Percentiles rank a stretch among this genome's conserved stretches.
phyloP scores from a whole-genome alignment of 352 stramenopile genomes.

The Thraustochytrium sp. region DNA sequence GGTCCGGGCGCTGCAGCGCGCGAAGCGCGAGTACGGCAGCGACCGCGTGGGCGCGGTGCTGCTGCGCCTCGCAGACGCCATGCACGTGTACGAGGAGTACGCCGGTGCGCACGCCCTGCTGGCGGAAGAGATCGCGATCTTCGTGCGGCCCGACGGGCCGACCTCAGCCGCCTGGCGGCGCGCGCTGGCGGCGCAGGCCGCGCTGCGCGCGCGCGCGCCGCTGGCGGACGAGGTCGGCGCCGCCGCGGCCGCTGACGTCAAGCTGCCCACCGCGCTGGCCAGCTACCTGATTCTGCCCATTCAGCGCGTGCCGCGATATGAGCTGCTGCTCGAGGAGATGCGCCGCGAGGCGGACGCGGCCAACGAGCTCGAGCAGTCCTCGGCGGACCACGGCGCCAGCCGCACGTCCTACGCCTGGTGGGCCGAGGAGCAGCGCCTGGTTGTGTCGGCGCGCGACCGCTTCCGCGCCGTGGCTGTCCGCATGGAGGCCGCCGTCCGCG shows the following conservation, averaged over 20 bases:
- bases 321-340: constrained; percentile 17
- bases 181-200: neutral
- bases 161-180: neutral
- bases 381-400: neutral
- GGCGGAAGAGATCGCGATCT: neutral
- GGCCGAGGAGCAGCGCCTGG: neutral
- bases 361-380: neutral
- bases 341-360: neutral
- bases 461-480: neutral
- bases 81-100: constrained; percentile 30
- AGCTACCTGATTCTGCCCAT: constrained; percentile 15
- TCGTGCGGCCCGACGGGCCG: neutral
- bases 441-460: neutral
- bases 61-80: neutral
- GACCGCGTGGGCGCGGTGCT: neutral
- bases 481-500: neutral
- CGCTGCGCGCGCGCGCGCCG: neutral
- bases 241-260: neutral
- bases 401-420: neutral
- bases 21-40: neutral
- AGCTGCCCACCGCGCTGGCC: neutral
- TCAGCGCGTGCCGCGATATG: constrained; percentile 12
- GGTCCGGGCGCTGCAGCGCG: neutral
- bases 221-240: no score
- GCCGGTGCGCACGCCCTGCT: neutral